These are phyloP conservation scores for Penicillium brevicompactum DNA, from an alignment of 2,329 filamentous ascomycete genomes.

Conservation along the genomic window DNA sequence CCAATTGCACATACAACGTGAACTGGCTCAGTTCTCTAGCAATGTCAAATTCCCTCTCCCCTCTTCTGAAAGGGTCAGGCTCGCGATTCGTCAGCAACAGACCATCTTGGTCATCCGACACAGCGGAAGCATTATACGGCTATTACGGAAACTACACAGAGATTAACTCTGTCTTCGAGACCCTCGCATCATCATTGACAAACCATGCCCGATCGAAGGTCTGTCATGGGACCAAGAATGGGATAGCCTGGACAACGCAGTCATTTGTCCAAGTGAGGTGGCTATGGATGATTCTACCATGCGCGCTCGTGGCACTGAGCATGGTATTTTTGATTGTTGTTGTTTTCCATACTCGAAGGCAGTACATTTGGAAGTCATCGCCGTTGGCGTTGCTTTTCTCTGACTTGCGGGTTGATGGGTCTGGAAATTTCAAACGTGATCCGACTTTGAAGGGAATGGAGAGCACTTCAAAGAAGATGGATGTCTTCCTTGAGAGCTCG, in stretches of 20 bases:
- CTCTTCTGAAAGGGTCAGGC: constrained; percentile 21
- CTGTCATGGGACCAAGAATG: constrained; percentile 14
- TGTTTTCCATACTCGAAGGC: constrained; percentile 24
- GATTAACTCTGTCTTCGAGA: constrained; percentile 19
- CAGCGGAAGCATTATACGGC: constrained; percentile 24
- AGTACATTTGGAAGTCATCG: constrained; percentile 31
- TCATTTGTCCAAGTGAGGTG: constrained; percentile 27
- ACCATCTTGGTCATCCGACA: constrained; percentile 23
- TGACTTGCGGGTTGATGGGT: constrained; percentile 19
- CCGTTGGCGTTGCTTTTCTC: constrained; percentile 27
- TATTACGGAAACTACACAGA: constrained; percentile 21
- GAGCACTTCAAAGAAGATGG: constrained; percentile 22
- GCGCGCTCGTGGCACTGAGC: constrained; percentile 46
- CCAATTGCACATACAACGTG: constrained; percentile 23
- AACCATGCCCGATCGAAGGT: constrained; percentile 23
- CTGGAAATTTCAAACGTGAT: constrained; percentile 9
- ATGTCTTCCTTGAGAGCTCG: constrained; percentile 25
- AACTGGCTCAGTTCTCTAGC: constrained; percentile 21
- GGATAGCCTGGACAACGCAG: constrained; percentile 21
- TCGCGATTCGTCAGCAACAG: constrained; percentile 21
- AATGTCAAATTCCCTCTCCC: constrained; percentile 20
- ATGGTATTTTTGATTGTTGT: constrained; percentile 52
- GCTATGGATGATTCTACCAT: constrained; percentile 26
- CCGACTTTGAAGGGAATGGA: constrained; percentile 27
- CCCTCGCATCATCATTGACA: constrained; percentile 19